These are phyloP conservation scores for Cyclotella atomus DNA, from an alignment of 108 stramenopile species.

Conservation along the genomic window DNA sequence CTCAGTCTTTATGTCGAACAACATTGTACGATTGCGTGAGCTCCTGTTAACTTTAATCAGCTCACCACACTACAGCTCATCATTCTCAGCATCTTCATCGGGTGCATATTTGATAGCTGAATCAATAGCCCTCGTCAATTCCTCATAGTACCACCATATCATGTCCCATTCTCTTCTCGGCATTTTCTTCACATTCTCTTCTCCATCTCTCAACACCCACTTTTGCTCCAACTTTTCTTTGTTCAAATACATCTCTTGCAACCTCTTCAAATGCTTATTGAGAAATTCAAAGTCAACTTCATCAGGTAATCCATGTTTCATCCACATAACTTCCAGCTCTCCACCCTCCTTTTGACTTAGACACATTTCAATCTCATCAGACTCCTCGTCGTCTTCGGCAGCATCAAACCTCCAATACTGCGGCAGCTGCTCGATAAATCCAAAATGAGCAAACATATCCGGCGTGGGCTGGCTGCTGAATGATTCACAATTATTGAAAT, in stretches of 20 bases:
- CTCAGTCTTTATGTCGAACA: neutral
- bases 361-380: conserved; percentile 32
- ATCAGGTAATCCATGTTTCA: conserved; percentile 12
- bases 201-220: conserved; percentile 17
- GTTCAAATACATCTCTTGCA: conserved; percentile 5
- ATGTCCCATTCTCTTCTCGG: conserved; percentile 38
- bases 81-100: conserved; percentile 8
- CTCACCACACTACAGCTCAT: conserved; percentile 20
- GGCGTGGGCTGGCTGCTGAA: conserved; percentile 25
- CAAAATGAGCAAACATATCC: conserved; percentile 47
- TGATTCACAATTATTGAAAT: conserved; percentile 31
- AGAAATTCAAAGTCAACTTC: conserved; percentile 27
- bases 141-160: conserved; percentile 47
- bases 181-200: conserved; percentile 22
- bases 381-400: neutral
- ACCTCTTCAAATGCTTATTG: conserved; percentile 27
- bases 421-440: conserved; percentile 35
- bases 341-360: conserved; percentile 9
- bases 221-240: conserved; percentile 30
- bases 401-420: conserved; percentile 49
- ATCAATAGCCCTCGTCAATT: conserved; percentile 29
- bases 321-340: conserved; percentile 28
- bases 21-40: neutral
- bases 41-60: neutral
- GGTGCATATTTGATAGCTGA: conserved; percentile 12